These are phyloP conservation scores for Tricholomella constricta DNA, from an alignment of 768 basidiomycete species.

Conservation along the genomic window DNA sequence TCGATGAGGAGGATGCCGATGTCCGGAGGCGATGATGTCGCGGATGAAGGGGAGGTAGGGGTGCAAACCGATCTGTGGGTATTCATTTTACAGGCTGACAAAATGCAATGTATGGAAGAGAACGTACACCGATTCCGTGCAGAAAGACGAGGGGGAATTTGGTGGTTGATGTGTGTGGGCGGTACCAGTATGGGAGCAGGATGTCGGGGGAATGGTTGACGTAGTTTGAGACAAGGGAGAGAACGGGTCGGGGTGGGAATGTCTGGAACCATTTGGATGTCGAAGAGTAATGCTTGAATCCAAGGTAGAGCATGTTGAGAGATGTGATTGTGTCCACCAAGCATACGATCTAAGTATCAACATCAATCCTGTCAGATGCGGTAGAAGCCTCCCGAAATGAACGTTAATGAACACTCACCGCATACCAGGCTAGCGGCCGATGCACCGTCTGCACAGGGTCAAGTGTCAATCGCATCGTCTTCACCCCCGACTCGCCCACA, in stretches of 20 bases:
- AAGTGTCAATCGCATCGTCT: constrained; percentile 42
- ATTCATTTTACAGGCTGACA: too few relatives aligned
- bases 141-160: constrained; percentile 62
- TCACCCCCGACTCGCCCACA: neutral
- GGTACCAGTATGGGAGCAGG: constrained; percentile 40
- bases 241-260: constrained; percentile 56
- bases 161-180: constrained; percentile 44
- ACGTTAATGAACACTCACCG: constrained; percentile 44
- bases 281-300: constrained; percentile 57
- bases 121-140: constrained; percentile 66
- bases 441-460: constrained; percentile 59
- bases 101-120: too few relatives aligned
- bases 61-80: constrained; percentile 60
- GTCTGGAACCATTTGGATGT: constrained; percentile 33
- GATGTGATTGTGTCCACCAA: constrained; percentile 49
- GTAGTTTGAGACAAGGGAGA: constrained; percentile 42
- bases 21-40: constrained; percentile 45
- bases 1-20: constrained; percentile 63
- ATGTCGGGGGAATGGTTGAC: constrained; percentile 38
- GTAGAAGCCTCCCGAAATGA: too few relatives aligned
- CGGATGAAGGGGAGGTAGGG: constrained; percentile 56
- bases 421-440: constrained; percentile 67
- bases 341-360: constrained; percentile 54
- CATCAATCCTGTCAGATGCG: too few relatives aligned
- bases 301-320: constrained; percentile 38